These are phyloP conservation scores for Colletotrichum magnum DNA, from an alignment of 2,329 filamentous ascomycete species.

Conservation along the genomic window DNA sequence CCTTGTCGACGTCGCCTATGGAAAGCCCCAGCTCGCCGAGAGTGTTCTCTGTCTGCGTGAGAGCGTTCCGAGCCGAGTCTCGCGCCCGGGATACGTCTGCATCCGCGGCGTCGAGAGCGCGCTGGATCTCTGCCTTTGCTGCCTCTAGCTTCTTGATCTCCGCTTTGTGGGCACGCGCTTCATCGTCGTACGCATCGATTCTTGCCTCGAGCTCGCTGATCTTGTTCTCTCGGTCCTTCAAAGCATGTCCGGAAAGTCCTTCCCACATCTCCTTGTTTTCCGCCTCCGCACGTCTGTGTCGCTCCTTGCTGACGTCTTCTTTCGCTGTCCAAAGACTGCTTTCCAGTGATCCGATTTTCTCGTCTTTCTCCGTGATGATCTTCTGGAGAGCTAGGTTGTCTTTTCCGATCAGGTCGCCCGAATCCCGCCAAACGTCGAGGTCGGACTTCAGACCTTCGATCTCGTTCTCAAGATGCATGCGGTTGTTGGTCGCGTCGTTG, in stretches of 20 bases:
- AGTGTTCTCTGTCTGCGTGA: neutral
- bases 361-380: neutral
- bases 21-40: too few relatives aligned
- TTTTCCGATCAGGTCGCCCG: conserved; percentile 6
- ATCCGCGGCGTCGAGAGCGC: neutral
- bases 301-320: neutral
- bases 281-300: neutral
- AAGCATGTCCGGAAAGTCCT: neutral
- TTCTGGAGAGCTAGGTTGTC: neutral
- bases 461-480: neutral
- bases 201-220: neutral
- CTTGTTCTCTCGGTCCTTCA: neutral
- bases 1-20: neutral
- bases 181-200: neutral
- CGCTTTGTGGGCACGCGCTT: neutral
- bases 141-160: neutral
- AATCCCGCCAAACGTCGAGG: conserved; percentile 3
- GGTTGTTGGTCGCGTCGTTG: neutral
- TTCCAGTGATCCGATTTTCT: neutral
- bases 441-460: conserved; percentile 4
- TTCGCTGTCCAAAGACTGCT: neutral
- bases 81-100: neutral
- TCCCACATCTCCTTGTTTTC: conserved; percentile 2
- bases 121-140: neutral
- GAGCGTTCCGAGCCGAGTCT: neutral